These are phyloP conservation scores for Hericium rajendrae DNA, from an alignment of 768 basidiomycete species.

Conservation along the genomic window DNA sequence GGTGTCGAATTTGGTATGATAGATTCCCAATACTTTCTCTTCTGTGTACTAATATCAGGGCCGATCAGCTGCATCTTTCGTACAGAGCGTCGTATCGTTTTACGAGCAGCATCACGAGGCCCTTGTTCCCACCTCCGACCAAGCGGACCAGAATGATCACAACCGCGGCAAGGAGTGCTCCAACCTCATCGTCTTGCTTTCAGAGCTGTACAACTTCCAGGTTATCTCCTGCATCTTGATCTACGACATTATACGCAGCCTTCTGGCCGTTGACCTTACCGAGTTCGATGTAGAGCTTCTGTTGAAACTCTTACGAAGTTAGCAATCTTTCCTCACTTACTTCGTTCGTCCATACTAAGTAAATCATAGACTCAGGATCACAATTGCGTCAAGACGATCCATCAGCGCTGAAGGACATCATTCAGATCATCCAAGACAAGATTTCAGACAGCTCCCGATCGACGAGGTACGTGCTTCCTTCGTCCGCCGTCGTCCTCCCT, in stretches of 20 bases:
- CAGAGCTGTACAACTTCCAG: conserved; percentile 94
- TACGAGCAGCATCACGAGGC: conserved; percentile 52
- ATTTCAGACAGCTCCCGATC: conserved; percentile 39
- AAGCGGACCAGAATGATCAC: conserved; percentile 18
- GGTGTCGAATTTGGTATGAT: conserved; percentile 85
- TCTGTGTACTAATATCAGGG: neutral
- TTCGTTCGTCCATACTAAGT: neutral
- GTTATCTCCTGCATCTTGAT: conserved; percentile 83
- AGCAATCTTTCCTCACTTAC: neutral
- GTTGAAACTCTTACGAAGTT: conserved; percentile 72
- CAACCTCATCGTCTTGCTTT: conserved; percentile 79
- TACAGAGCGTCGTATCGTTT: conserved; percentile 57
- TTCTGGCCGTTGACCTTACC: conserved; percentile 53
- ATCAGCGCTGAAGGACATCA: conserved; percentile 83
- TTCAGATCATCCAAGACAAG: conserved; percentile 70
- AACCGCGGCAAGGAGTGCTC: conserved; percentile 75
- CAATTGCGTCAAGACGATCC: conserved; percentile 92
- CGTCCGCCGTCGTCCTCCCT: neutral
- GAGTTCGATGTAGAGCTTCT: conserved; percentile 84
- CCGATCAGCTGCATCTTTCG: conserved; percentile 64
- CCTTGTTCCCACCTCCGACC: conserved; percentile 14
- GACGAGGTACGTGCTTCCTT: conserved; percentile 35
- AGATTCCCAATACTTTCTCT: neutral
- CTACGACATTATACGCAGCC: conserved; percentile 77
- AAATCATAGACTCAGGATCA: conserved; percentile 67